Base-by-base conservation (phyloP, 1,284 basidiomycete species). In the Wallemia hederae region DNA sequence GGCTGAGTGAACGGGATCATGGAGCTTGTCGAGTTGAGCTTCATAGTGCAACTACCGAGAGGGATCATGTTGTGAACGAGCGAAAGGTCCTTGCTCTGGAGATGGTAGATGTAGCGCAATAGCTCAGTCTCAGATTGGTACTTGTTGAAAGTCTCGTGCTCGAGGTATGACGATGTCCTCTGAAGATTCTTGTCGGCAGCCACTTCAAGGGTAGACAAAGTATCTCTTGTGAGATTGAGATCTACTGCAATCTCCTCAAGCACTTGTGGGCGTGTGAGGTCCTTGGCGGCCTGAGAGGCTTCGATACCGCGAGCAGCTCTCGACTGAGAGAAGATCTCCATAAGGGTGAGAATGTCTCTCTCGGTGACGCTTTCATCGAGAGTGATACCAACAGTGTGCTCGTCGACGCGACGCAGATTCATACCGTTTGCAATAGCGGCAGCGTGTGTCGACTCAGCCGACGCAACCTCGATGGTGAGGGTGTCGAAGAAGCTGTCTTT, bases 111-210 rank as follows among this genome's bases (percentile, higher is more conserved):
- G 73, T 96, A 96, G 58, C 90, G 85, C 59, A 98, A 76, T 83
- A 98, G 88, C 74, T 96, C 88, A 1, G 92, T 97, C 75, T 98
- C 92, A 7, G 88, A 92, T 70, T 94, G 91, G 69, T 97, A 85
- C 60, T 81, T 79, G 74, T 70, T 71, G 59, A 24, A 26, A 25
- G 55, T 19, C 11, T 49, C 39, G n/a, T 49, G 39, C 22, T 49
- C 14, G 39, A 49, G 39, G 22, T 49, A 49, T 3, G 11, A 17
- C 5, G 14, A 17, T 17, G 5, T 7, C 19, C 39, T 49, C n/a
- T 49, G 39, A 14, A 49, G 39, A 5, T 49, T 22, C 22, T 49
- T n/a, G 9, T 28, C 59, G 2, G 57, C 19, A 14, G n/a, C 28
- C 3, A 57, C 24, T 29, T 56, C 11, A 5, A 24, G 60, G 58